Evolutionary conservation across 441 rosid genomes (phyloP).

Genomic region (Monsonia emarginata): DNA sequence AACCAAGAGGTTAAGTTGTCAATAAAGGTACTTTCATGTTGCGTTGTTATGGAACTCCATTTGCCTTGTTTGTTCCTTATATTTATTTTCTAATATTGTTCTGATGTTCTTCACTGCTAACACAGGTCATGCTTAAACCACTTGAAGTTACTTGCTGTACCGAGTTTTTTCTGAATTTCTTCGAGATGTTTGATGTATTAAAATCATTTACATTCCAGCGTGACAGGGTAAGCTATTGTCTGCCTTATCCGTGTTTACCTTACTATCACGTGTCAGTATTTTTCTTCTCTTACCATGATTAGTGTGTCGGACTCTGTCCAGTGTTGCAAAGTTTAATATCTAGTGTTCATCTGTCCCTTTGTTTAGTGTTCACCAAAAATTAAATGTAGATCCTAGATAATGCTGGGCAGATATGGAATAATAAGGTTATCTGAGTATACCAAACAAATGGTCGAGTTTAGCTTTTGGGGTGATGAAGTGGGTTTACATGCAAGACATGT

Average conservation of each 20-base stretch:
- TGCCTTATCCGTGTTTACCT: conserved; percentile 1
- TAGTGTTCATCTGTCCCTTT: background rate
- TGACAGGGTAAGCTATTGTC: conserved; percentile 53
- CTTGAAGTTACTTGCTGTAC: conserved; percentile 48
- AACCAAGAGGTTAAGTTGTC: conserved; percentile 49
- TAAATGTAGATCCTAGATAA: background rate
- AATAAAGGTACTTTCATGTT: conserved; percentile 42
- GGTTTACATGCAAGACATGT: background rate
- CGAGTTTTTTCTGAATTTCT: conserved; percentile 34
- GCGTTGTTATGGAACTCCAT: conserved; percentile 15
- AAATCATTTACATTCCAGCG: conserved; percentile 52
- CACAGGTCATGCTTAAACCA: conserved; percentile 59
- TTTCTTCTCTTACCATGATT: background rate
- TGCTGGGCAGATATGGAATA: background rate
- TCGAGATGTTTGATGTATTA: conserved; percentile 38
- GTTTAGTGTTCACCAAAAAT: background rate
- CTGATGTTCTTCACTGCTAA: conserved; percentile 8
- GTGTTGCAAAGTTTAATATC: background rate
- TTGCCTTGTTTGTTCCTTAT: conserved; percentile 14
- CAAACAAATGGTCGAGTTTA: background rate
- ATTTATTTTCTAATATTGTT: background rate
- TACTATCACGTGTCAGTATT: background rate
- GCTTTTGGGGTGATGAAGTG: background rate
- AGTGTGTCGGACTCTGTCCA: background rate
- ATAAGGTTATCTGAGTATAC: background rate